Evolutionary conservation across 2,329 filamentous ascomycete genomes (phyloP).

Genomic region (Clarireedia hainanense): DNA sequence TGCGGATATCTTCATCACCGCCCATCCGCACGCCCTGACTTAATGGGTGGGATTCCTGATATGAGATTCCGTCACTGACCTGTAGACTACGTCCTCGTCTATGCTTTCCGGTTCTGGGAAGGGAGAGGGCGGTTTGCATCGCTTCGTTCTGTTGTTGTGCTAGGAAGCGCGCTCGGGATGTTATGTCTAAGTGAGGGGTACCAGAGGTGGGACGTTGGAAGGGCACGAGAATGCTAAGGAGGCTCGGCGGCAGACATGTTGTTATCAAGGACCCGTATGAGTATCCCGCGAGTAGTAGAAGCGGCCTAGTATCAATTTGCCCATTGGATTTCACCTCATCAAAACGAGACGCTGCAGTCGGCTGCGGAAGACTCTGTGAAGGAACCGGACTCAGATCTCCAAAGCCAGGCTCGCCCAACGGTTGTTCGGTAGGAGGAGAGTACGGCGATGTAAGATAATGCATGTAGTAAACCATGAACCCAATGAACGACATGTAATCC

Average conservation of each 20-base stretch:
- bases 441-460: constrained; percentile 33
- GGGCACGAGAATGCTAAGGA: constrained; percentile 33
- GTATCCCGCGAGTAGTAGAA: constrained; percentile 67
- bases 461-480: constrained; percentile 69
- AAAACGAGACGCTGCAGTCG: constrained; percentile 4
- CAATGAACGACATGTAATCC: constrained; percentile 79
- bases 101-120: constrained; percentile 13
- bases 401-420: constrained; percentile 11
- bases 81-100: constrained; percentile 16
- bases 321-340: too few species aligned
- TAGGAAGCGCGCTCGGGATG: constrained; percentile 60
- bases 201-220: constrained; percentile 51
- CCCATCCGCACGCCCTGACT: constrained; percentile 25
- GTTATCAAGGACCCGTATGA: constrained; percentile 86
- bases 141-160: constrained; percentile 50
- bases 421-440: constrained; percentile 6
- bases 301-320: constrained; percentile 10
- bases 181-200: constrained; percentile 59
- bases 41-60: constrained; percentile 15
- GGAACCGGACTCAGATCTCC: constrained; percentile 21
- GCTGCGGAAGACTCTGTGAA: constrained; percentile 17
- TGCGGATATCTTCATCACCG: constrained; percentile 27
- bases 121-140: constrained; percentile 15
- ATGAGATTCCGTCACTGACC: constrained; percentile 11
- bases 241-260: constrained; percentile 56